Percentiles rank a stretch among this genome's conserved stretches.
Conservation (phyloP, 2,329 filamentous ascomycete genomes). For the Diplodia seriata region DNA sequence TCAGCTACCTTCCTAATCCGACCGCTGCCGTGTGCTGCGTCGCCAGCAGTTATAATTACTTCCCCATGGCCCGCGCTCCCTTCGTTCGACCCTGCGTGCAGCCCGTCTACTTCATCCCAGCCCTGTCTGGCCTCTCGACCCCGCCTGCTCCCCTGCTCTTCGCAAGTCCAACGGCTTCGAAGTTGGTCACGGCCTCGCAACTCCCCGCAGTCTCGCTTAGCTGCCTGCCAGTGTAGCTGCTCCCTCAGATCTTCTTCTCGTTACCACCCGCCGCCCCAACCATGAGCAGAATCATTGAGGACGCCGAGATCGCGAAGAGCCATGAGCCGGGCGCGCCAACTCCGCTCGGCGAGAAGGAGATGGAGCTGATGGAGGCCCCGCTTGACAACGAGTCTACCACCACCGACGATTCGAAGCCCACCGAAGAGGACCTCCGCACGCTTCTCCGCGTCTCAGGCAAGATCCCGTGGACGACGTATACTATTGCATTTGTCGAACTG, state of each 20-base stretch:
- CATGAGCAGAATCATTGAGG: slow-evolving; percentile 23
- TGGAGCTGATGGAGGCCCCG: slow-evolving; percentile 42
- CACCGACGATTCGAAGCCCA: slow-evolving; percentile 55
- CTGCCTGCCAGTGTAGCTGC: no score
- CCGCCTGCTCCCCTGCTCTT: no score
- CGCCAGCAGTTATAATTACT: slow-evolving; percentile 14
- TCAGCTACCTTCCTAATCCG: slow-evolving; percentile 22
- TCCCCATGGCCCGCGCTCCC: slow-evolving; percentile 9
- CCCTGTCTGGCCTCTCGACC: neutral
- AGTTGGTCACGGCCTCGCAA: no score
- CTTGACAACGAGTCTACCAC: slow-evolving; percentile 35
- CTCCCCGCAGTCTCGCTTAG: no score
- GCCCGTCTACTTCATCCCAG: slow-evolving; percentile 10
- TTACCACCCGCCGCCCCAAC: neutral
- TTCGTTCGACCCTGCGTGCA: slow-evolving; percentile 13
- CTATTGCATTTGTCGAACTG: slow-evolving; percentile 74
- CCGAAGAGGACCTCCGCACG: slow-evolving; percentile 66
- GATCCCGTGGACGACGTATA: slow-evolving; percentile 71
- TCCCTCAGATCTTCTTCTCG: neutral
- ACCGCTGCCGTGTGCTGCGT: neutral
- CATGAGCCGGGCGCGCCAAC: slow-evolving; percentile 45
- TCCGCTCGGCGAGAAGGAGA: slow-evolving; percentile 43
- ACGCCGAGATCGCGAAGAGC: slow-evolving; percentile 44
- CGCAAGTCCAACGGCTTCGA: neutral
- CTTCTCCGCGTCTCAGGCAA: slow-evolving; percentile 69